Evolutionary conservation across 345 rosid genomes (phyloP), one percentile per base, ranked within the genome.

Genomic region (Dimocarpus longan): DNA sequence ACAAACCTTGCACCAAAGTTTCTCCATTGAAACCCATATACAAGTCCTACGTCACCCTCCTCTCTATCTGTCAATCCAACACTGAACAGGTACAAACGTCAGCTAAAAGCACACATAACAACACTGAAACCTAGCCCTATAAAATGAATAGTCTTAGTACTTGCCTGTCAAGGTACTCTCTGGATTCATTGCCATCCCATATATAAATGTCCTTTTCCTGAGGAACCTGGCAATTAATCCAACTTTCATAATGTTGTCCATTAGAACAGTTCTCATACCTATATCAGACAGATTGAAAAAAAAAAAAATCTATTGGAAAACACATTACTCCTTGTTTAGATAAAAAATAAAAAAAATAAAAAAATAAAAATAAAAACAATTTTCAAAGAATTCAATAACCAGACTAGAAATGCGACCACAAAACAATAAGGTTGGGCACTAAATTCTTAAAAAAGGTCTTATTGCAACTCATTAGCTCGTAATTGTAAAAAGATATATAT

Each of bases 11-110:
- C 98, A 73, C 98, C 99, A 88, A 94, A 97, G 83, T 94, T 98
- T 74, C 99, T 93, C 99, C 99, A 97, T 82, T 97, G 99, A 84
- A 97, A 97, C 71, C 99, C 98, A 83, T 93, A 97, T 18, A 97
- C 87, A 22, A 98, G 97, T 76, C 99, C 99, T 46, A 97, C 84
- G 87, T 97, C 98, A 80, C 98, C 98, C 81, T 90, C 98, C 83
- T 93, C 98, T 78, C 98, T 88, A 62, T 88, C 97, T 68, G 80
- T 87, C 83, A 97, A 75, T 70, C 96, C 99, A 78, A 93, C 64
- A 80, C 98, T 94, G 90, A 68, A 81, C 43, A 80, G 42, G n/a
- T 0, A 81, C 15, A 79, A 62, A 79, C 8, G 57, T 43, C 59
- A 76, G 56, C 68, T 8, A 66, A 54, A 75, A 83, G n/a, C 24